A percentile compares a stretch with the other conserved stretches of the same genome.
phyloP scores from a whole-genome alignment of 257 asterid genomes.

The Nicotiana undulata region DNA sequence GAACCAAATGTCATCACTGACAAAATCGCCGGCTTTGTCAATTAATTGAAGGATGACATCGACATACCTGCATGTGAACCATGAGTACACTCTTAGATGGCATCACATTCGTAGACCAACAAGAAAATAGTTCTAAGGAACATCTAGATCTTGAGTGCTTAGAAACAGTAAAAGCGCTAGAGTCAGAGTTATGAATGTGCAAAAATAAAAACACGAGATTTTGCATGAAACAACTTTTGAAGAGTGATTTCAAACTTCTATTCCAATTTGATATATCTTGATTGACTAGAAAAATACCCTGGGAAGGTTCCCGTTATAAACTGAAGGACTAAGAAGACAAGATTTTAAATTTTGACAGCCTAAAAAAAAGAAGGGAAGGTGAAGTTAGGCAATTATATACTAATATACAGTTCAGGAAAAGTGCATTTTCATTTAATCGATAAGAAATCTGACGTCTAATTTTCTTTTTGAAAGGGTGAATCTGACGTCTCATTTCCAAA shows the following conservation, averaged over 20 bases:
- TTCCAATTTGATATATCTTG: neutral
- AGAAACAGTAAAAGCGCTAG: neutral
- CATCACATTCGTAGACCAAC: neutral
- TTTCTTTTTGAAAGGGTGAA: too few relatives aligned
- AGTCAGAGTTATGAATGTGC: neutral
- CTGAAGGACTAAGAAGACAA: too few relatives aligned
- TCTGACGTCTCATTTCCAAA: neutral
- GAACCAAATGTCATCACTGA: constrained; percentile 97
- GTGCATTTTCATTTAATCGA: neutral
- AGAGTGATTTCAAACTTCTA: neutral
- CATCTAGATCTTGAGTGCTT: neutral
- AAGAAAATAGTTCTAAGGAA: neutral
- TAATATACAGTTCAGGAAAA: neutral
- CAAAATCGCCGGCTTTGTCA: constrained; percentile 98
- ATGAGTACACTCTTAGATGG: neutral
- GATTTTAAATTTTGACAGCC: too few relatives aligned
- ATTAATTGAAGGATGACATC: constrained; percentile 97
- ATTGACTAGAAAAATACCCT: neutral
- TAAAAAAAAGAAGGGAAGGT: neutral
- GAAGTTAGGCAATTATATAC: neutral
- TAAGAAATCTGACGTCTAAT: neutral
- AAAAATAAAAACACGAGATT: neutral
- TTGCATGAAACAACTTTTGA: neutral
- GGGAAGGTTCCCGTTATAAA: neutral
- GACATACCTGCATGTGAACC: constrained; percentile 62